Percentiles rank a stretch among this genome's conserved stretches.
These are phyloP conservation scores for Ophiostoma sp. DNA, from an alignment of 2,329 filamentous ascomycete genomes.

Conservation along the genomic window DNA sequence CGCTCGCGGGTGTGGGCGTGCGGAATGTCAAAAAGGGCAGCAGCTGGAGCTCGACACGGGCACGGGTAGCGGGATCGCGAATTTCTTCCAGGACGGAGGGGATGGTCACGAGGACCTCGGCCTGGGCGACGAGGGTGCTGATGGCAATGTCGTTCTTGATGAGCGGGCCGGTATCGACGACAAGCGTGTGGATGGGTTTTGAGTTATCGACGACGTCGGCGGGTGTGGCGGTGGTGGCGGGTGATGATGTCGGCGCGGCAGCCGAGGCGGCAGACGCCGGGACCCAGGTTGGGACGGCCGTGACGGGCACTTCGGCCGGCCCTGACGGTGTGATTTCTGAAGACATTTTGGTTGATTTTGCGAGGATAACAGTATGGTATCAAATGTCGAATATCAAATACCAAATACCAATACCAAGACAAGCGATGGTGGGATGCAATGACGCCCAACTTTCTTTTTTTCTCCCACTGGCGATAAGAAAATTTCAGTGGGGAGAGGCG, in stretches of 20 bases:
- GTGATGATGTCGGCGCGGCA: not conserved
- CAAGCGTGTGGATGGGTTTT: conserved; percentile 74
- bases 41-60: conserved; percentile 76
- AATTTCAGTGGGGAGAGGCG: conserved; percentile 14
- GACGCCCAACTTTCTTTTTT: conserved; percentile 20
- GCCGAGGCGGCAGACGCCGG: not conserved
- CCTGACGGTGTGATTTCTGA: not conserved
- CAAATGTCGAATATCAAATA: not conserved
- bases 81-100: conserved; percentile 85
- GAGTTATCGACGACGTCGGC: conserved; percentile 3
- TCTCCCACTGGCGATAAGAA: conserved; percentile 19
- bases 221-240: not conserved
- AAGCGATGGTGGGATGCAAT: conserved; percentile 8
- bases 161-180: conserved; percentile 86
- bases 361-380: not conserved
- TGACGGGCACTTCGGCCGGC: conserved; percentile 3
- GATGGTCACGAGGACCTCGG: conserved; percentile 73
- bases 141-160: conserved; percentile 88
- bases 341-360: not conserved
- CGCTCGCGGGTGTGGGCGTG: conserved; percentile 66
- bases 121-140: conserved; percentile 71
- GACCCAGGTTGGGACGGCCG: conserved; percentile 11
- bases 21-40: conserved; percentile 78
- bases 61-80: conserved; percentile 72
- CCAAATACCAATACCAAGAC: not conserved